Evolutionary conservation across 495 filamentous ascomycete species (phyloP).

Genomic region (Talaromyces adpressus): DNA sequence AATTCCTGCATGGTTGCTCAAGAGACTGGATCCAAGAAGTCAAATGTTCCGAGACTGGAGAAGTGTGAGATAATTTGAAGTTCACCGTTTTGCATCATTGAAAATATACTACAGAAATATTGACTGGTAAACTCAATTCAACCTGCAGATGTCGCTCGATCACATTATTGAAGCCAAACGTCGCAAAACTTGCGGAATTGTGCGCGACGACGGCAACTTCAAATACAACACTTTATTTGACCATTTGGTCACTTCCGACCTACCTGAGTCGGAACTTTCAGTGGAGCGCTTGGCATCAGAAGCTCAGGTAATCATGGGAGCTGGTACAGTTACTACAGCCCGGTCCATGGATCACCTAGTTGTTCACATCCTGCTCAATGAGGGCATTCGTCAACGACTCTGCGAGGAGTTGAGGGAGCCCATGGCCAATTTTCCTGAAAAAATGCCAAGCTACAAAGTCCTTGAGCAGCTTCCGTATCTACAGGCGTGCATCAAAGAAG

Average conservation of each 20-base stretch:
- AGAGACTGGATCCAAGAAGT: not conserved
- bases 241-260: slow-evolving; percentile 25
- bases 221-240: not conserved
- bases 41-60: not conserved
- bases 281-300: slow-evolving; percentile 20
- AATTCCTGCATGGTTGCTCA: not conserved
- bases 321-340: slow-evolving; percentile 31
- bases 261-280: slow-evolving; percentile 28
- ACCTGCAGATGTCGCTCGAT: slow-evolving; percentile 24
- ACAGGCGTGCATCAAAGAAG: slow-evolving; percentile 8
- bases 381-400: slow-evolving; percentile 12
- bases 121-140: slow-evolving; percentile 11
- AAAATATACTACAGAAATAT: not conserved
- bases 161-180: slow-evolving; percentile 26
- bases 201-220: not conserved
- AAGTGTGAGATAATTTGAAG: not conserved
- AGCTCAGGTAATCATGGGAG: slow-evolving; percentile 24
- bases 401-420: slow-evolving; percentile 15
- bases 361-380: slow-evolving; percentile 13
- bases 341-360: slow-evolving; percentile 7
- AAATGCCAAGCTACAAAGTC: slow-evolving; percentile 21
- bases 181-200: not conserved
- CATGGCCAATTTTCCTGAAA: slow-evolving; percentile 13
- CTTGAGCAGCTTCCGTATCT: slow-evolving; percentile 47
- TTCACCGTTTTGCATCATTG: not conserved